Evolutionary conservation across 352 stramenopile genomes (phyloP).

Genomic region (Phytophthora pisi): DNA sequence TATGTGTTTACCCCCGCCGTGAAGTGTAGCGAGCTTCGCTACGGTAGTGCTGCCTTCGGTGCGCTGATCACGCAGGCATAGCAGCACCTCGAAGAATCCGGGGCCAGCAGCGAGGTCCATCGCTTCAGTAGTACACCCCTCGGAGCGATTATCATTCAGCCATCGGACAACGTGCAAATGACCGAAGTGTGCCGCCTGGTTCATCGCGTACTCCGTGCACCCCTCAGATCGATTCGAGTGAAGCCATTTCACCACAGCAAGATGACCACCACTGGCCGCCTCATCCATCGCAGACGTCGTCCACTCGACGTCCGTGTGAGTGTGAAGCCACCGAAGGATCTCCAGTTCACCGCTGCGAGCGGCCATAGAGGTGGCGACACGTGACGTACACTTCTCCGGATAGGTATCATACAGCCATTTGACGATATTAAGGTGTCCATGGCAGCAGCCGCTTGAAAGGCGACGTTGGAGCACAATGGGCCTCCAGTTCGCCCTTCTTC

Average conservation of each 20-base stretch:
- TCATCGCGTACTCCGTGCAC: constrained; percentile 3
- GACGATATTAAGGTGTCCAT: background rate
- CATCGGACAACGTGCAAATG: constrained; percentile 2
- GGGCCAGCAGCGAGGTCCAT: background rate
- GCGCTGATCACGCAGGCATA: background rate
- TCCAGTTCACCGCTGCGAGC: constrained; percentile 17
- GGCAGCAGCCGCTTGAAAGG: background rate
- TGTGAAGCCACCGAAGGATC: constrained; percentile 19
- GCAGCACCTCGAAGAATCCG: background rate
- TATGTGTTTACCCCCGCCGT: background rate
- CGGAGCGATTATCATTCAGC: background rate
- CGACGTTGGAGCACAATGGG: background rate
- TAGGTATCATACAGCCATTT: constrained; percentile 1
- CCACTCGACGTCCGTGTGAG: constrained; percentile 8
- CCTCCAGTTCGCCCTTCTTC: background rate
- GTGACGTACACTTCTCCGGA: background rate
- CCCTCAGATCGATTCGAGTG: constrained; percentile 1
- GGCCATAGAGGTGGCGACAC: background rate
- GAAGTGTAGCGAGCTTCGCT: background rate
- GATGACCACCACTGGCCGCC: background rate
- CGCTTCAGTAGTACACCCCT: constrained; percentile 4
- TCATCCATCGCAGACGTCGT: constrained; percentile 13
- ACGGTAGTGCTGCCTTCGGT: background rate
- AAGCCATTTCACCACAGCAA: constrained; percentile 6
- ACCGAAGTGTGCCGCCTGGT: background rate